Evolutionary conservation across 208 protist species (phyloP).

Genomic region (Wallacemonas sp.): DNA sequence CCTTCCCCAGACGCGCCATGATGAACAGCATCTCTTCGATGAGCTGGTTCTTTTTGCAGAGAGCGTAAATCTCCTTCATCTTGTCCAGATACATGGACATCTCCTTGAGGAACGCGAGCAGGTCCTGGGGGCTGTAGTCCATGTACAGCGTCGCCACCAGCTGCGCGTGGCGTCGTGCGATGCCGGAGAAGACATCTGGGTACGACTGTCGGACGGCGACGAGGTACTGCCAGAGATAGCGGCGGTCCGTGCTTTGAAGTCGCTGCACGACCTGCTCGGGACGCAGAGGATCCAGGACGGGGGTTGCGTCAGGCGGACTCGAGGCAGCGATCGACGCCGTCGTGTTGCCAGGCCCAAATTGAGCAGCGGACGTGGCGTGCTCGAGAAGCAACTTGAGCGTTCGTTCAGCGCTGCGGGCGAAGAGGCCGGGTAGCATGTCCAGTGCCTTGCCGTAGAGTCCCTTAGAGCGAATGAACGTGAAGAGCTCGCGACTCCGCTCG

Average conservation of each 20-base stretch:
- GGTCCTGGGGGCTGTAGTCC: conserved; percentile 57
- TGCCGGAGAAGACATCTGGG: conserved; percentile 23
- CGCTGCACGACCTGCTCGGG: conserved; percentile 47
- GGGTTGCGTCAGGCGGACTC: background rate
- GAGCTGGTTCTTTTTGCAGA: conserved; percentile 66
- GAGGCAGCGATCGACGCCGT: background rate
- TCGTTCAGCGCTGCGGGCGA: conserved; percentile 42
- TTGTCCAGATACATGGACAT: conserved; percentile 60
- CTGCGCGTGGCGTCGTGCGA: conserved; percentile 47
- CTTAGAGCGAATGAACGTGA: conserved; percentile 27
- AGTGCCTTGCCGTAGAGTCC: conserved; percentile 29
- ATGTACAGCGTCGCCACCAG: conserved; percentile 75
- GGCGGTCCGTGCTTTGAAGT: conserved; percentile 45
- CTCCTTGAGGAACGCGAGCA: conserved; percentile 62
- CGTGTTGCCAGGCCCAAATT: too few species aligned
- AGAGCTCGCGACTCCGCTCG: conserved; percentile 46
- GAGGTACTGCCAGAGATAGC: conserved; percentile 58
- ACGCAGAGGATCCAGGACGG: conserved; percentile 27
- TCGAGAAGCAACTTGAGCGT: conserved; percentile 59
- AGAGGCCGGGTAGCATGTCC: conserved; percentile 54
- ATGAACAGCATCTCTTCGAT: conserved; percentile 77
- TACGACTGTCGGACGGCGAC: conserved; percentile 35
- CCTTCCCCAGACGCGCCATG: conserved; percentile 68
- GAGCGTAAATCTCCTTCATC: conserved; percentile 64
- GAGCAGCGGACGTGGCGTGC: conserved; percentile 22